Conservation (phyloP, 768 basidiomycete genomes). For the Boletus pseudo-olivaceus region DNA sequence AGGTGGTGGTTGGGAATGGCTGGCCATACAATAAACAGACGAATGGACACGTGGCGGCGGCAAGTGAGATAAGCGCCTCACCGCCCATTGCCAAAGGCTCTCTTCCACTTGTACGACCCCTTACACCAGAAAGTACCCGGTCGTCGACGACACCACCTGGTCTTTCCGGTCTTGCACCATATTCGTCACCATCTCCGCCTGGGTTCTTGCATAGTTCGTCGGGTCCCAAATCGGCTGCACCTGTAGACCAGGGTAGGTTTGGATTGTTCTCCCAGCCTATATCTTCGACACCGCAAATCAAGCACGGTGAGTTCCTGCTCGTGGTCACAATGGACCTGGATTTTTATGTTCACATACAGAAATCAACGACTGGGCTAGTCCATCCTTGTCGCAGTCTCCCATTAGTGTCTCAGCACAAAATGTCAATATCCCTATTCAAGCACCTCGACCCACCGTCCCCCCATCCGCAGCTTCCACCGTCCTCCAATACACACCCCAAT, state of each 20-base stretch:
- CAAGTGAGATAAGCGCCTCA: slow-evolving; percentile 10
- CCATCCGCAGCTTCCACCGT: slow-evolving; percentile 34
- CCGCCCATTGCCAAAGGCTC: slow-evolving; percentile 12
- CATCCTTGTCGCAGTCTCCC: slow-evolving; percentile 17
- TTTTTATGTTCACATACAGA: slow-evolving; percentile 14
- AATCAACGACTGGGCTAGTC: slow-evolving; percentile 23
- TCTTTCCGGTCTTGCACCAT: slow-evolving; percentile 29
- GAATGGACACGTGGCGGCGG: slow-evolving; percentile 22
- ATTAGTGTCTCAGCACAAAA: slow-evolving; percentile 13
- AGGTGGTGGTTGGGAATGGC: slow-evolving; percentile 43
- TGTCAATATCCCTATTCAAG: slow-evolving; percentile 28
- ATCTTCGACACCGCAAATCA: slow-evolving; percentile 26
- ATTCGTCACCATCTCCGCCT: slow-evolving; percentile 34
- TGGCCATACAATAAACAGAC: slow-evolving; percentile 40
- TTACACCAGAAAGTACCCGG: slow-evolving; percentile 32
- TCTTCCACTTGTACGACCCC: slow-evolving; percentile 16
- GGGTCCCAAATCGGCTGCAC: slow-evolving; percentile 18
- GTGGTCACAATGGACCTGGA: background rate
- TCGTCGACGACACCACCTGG: slow-evolving; percentile 33
- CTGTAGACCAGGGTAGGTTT: slow-evolving; percentile 19
- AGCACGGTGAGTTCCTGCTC: slow-evolving; percentile 23
- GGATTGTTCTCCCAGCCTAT: slow-evolving; percentile 16
- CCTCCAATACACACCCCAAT: slow-evolving; percentile 26
- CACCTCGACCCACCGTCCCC: slow-evolving; percentile 26
- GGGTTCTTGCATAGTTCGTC: slow-evolving; percentile 33